Conservation (phyloP, 257 asterid species). For the Anisodus tanguticus region DNA sequence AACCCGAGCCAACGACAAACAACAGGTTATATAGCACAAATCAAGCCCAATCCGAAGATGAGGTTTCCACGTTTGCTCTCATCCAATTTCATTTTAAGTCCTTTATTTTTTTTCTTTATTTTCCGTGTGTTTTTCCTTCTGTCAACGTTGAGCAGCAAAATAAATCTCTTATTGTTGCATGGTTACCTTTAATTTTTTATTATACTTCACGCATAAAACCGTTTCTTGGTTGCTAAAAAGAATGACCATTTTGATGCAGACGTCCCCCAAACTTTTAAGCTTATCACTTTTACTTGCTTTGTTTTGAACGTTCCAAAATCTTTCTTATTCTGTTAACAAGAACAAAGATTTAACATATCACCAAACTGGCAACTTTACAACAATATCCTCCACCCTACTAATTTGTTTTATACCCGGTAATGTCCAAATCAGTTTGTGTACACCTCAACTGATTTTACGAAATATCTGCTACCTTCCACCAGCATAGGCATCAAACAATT, state of each 20-base stretch:
- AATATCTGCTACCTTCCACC: too few species aligned
- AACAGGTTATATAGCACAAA: constrained; percentile 38
- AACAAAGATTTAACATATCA: constrained; percentile 10
- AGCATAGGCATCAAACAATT: too few species aligned
- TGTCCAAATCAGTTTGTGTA: too few species aligned
- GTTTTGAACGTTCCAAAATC: constrained; percentile 28
- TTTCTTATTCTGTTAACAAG: constrained; percentile 13
- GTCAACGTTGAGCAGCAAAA: constrained; percentile 32
- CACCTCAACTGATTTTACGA: too few species aligned
- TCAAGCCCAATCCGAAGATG: constrained; percentile 32
- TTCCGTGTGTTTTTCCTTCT: constrained; percentile 1
- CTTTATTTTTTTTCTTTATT: constrained; percentile 6
- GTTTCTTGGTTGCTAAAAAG: neutral
- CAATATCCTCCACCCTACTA: neutral
- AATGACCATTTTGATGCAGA: constrained; percentile 33
- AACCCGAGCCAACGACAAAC: neutral
- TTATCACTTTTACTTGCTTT: constrained; percentile 34
- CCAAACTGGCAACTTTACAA: constrained; percentile 23
- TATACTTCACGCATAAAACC: neutral
- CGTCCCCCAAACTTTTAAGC: constrained; percentile 44
- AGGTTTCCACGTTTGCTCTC: constrained; percentile 38
- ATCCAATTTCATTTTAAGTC: constrained; percentile 4
- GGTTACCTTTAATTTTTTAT: neutral
- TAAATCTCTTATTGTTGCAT: neutral
- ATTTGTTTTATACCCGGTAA: too few species aligned